Conservation (phyloP, 345 rosid genomes). For the Anastatica hierochuntica region DNA sequence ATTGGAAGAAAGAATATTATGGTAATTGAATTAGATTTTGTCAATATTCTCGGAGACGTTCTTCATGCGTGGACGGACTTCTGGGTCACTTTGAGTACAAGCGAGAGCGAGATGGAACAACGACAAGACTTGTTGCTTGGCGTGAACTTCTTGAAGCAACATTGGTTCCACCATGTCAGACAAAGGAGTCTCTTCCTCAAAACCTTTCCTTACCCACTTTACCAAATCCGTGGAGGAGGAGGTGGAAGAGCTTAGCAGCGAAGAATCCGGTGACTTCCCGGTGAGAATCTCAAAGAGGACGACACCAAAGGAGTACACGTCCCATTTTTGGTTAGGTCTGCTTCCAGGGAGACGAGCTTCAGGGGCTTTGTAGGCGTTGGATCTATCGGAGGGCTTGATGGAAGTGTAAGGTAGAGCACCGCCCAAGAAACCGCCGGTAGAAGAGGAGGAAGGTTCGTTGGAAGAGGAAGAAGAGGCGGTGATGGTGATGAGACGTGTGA, state of each 20-base stretch:
- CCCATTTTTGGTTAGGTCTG: constrained; percentile 83
- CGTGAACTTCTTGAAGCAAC: constrained; percentile 87
- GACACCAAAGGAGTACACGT: constrained; percentile 75
- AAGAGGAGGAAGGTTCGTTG: constrained; percentile 20
- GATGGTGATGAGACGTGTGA: constrained; percentile 61
- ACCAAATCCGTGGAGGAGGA: constrained; percentile 68
- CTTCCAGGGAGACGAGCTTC: constrained; percentile 62
- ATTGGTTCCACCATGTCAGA: constrained; percentile 87
- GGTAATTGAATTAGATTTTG: constrained; percentile 31
- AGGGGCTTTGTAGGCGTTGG: constrained; percentile 70
- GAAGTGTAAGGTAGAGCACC: constrained; percentile 70
- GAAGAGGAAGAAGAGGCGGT: constrained; percentile 36
- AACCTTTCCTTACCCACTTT: constrained; percentile 89
- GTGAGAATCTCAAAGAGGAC: constrained; percentile 76
- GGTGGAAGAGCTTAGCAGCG: constrained; percentile 48
- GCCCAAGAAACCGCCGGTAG: constrained; percentile 66
- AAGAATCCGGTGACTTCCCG: constrained; percentile 85
- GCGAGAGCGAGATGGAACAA: constrained; percentile 80
- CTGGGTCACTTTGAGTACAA: constrained; percentile 83
- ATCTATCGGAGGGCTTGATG: constrained; percentile 38
- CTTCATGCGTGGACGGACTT: constrained; percentile 89
- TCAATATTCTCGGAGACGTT: constrained; percentile 77
- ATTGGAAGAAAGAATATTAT: not conserved
- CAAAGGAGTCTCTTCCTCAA: constrained; percentile 69
- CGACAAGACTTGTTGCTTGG: constrained; percentile 79